Conservation (phyloP, 176 grass and related monocot genomes). For the Rhynchospora tenuis region DNA sequence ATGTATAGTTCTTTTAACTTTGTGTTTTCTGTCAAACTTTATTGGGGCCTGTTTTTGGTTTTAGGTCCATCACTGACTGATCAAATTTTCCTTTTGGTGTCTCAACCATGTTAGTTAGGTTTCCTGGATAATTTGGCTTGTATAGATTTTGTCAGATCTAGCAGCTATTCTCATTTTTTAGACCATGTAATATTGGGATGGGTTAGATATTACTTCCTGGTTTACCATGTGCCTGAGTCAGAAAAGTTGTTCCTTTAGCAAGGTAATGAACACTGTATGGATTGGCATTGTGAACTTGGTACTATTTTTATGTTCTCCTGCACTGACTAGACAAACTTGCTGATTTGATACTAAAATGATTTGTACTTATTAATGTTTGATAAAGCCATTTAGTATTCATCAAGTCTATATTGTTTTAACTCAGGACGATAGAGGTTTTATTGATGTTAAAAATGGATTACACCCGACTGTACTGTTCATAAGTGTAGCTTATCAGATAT, state of each 20-base stretch:
- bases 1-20: conserved; percentile 25
- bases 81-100: not conserved
- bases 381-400: not conserved
- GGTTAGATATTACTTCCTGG: not conserved
- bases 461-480: not conserved
- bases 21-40: not conserved
- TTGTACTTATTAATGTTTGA: not conserved
- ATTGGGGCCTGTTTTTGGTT: not conserved
- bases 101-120: not conserved
- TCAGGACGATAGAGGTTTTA: not conserved
- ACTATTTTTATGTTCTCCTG: no score
- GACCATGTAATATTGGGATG: not conserved
- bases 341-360: not conserved
- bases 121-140: not conserved
- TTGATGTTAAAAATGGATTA: not conserved
- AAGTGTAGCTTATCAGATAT: not conserved
- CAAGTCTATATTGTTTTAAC: not conserved
- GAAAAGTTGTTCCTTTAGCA: not conserved
- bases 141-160: not conserved
- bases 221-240: not conserved
- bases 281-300: not conserved
- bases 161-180: not conserved
- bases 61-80: not conserved
- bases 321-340: not conserved
- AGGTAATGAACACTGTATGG: not conserved